Percentiles rank a stretch among this genome's conserved stretches.
Evolutionary conservation across 495 filamentous ascomycete species (phyloP).

Genomic region (Daldinia childiae): DNA sequence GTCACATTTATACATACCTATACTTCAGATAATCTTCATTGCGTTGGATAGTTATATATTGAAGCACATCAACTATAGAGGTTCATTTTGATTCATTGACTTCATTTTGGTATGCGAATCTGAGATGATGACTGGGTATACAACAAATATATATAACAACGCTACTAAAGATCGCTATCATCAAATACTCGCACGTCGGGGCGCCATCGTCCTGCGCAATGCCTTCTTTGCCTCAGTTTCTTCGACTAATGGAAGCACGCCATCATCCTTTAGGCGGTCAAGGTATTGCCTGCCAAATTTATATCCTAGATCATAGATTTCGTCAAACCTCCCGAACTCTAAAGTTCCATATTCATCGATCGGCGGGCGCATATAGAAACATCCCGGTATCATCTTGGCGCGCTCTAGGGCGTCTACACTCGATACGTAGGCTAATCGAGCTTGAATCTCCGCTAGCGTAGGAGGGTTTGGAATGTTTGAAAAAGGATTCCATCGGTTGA

Average conservation of each 20-base stretch:
- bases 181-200: slow-evolving; percentile 88
- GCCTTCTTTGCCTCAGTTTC: slow-evolving; percentile 90
- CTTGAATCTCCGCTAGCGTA: slow-evolving; percentile 95
- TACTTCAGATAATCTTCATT: not conserved
- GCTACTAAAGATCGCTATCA: not conserved
- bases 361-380: slow-evolving; percentile 93
- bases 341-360: slow-evolving; percentile 93
- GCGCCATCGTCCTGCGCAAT: slow-evolving; percentile 91
- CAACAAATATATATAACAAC: not conserved
- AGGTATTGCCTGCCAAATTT: slow-evolving; percentile 83
- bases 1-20: not conserved
- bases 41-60: not conserved
- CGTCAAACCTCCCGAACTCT: slow-evolving; percentile 96
- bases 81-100: not conserved
- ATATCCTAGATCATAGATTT: slow-evolving; percentile 92
- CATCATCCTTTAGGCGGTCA: slow-evolving; percentile 75
- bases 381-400: slow-evolving; percentile 86
- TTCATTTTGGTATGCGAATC: not conserved
- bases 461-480: slow-evolving; percentile 87
- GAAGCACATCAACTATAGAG: not conserved
- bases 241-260: slow-evolving; percentile 70
- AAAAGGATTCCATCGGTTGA: slow-evolving; percentile 98
- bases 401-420: slow-evolving; percentile 93
- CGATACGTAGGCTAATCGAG: slow-evolving; percentile 90
- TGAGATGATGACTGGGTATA: not conserved